Percentiles rank a stretch among this genome's conserved stretches.
Conservation (phyloP, 257 asterid genomes). For the Agastache rugosa region DNA sequence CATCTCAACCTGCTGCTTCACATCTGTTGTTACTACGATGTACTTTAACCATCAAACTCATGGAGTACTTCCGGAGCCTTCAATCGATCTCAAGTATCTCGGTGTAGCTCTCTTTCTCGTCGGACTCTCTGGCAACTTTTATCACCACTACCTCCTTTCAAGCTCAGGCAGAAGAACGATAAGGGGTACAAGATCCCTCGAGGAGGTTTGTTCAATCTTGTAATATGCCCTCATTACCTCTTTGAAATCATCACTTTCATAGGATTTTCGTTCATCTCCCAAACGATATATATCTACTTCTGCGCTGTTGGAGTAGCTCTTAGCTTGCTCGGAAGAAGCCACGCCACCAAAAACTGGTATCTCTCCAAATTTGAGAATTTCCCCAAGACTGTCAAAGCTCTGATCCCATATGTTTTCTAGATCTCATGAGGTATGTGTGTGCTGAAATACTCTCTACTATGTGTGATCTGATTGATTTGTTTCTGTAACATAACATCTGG, state of each 20-base stretch:
- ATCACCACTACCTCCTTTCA: constrained; percentile 76
- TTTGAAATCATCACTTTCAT: constrained; percentile 57
- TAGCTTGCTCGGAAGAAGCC: constrained; percentile 61
- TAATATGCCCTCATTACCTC: constrained; percentile 77
- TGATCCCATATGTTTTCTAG: too few relatives aligned
- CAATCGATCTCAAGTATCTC: constrained; percentile 55
- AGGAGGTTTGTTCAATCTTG: constrained; percentile 68
- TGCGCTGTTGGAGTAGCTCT: constrained; percentile 49
- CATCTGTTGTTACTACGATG: constrained; percentile 48
- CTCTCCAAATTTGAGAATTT: constrained; percentile 69
- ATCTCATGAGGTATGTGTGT: too few relatives aligned
- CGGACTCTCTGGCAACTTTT: constrained; percentile 66
- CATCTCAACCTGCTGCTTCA: constrained; percentile 49
- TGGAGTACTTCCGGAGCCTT: constrained; percentile 52
- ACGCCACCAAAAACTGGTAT: constrained; percentile 70
- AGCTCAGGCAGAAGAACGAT: constrained; percentile 56
- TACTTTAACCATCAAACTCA: constrained; percentile 52
- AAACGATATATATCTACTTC: constrained; percentile 46
- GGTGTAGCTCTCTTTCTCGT: constrained; percentile 45
- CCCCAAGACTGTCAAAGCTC: constrained; percentile 65
- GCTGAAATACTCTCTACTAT: neutral
- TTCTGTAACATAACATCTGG: neutral
- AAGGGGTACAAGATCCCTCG: constrained; percentile 63
- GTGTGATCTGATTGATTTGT: constrained; percentile 4
- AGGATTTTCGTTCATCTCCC: constrained; percentile 63